Base-by-base conservation (phyloP, 306 rosid genomes). In the Citrullus mucosospermus region DNA sequence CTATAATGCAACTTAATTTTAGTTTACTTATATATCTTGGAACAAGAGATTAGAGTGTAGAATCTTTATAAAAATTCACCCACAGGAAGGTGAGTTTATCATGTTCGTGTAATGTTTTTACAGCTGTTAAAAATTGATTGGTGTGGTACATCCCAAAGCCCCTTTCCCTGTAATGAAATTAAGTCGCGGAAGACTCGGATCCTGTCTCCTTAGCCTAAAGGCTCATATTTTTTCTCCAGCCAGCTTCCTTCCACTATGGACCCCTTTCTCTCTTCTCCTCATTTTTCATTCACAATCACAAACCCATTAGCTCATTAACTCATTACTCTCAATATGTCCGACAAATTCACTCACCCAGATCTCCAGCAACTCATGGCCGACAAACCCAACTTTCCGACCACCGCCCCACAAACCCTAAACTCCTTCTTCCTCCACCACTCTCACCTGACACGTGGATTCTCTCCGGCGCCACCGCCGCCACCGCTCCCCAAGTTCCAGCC, bases 131-230 rank as follows among this genome's bases (percentile, higher is more conserved):
- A 30, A 4, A 0, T 0, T 53, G 30, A 73, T 53, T 73, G 78
- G 78, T 0, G 0, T 0, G 16, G 78, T 51, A 17, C 48, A 73
- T 9, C 54, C 62, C 17, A 53, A 71, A 43, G 39, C 43, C 15
- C 25, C 13, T 73, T 50, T 73, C 78, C 30, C 78, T 73, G 10
- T 73, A 17, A 51, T 51, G 28, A 73, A 73, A 53, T 73, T 73
- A 73, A 82, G 56, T 84, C 57, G 92, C 97, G 96, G 89, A 89
- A 86, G 92, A 89, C 93, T 92, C 97, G 97, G 97, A 92, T 92
- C 97, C 93, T 92, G 97, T 90, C 91, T 74, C 89, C 85, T 41
- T 8, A 15, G 17, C 46, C 48, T 16, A 53, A 81, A 77, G 61
- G 13, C 81, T 75, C 83, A 77, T 60, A 82, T 81, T 51, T 51